Percentiles rank a stretch among this genome's conserved stretches.
Conservation (phyloP, 1,139 yeast species). For the Zygosaccharomyces sapae region DNA sequence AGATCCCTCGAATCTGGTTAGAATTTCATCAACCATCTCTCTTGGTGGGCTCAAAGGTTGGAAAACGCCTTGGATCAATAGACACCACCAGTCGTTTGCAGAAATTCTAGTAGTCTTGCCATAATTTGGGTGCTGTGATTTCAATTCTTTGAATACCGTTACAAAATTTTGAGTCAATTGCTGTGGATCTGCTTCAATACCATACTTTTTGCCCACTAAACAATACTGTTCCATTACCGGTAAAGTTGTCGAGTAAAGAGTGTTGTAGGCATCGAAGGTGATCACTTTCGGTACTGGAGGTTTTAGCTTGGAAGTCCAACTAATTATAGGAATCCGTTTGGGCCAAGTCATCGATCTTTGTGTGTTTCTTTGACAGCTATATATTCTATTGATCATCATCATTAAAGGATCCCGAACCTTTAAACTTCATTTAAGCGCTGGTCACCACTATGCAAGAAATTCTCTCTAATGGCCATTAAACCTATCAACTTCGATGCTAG, state of each 20-base stretch:
- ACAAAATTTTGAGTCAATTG: conserved; percentile 34
- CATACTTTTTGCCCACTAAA: conserved; percentile 44
- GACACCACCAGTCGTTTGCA: conserved; percentile 57
- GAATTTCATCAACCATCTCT: conserved; percentile 40
- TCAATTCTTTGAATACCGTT: conserved; percentile 32
- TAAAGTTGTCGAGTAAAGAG: conserved; percentile 54
- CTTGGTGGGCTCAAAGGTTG: conserved; percentile 32
- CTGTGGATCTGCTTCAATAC: conserved; percentile 40
- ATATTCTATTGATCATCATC: not conserved
- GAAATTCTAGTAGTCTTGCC: conserved; percentile 44
- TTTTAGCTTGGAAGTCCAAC: conserved; percentile 12
- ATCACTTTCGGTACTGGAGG: conserved; percentile 44
- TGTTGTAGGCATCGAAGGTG: conserved; percentile 66
- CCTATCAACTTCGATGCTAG: conserved; percentile 12
- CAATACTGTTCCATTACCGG: conserved; percentile 54
- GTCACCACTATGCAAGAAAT: conserved; percentile 4
- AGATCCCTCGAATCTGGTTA: conserved; percentile 45
- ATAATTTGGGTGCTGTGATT: conserved; percentile 51
- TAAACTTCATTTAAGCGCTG: not conserved
- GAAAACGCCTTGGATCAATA: conserved; percentile 45
- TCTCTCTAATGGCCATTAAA: conserved; percentile 17
- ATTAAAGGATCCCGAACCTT: not conserved
- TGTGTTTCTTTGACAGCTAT: not conserved
- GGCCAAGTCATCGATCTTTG: conserved; percentile 18
- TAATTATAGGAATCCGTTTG: conserved; percentile 14